Percentiles rank a stretch among this genome's conserved stretches.
Conservation (phyloP, 2,329 filamentous ascomycete species). For the Penicillium psychrosexuale region DNA sequence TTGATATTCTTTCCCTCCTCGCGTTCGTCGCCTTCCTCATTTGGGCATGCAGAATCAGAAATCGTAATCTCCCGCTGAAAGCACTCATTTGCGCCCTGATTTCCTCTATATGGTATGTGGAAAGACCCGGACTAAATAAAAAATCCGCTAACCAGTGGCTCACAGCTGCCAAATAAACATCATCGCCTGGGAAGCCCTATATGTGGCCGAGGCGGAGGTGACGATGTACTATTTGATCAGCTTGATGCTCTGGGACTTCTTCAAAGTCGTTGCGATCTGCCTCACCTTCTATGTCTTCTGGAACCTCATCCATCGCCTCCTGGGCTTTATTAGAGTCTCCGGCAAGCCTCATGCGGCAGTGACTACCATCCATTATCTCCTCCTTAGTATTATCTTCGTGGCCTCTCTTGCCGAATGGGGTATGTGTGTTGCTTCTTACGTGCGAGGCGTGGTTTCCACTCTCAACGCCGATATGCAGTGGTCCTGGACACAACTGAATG, state of each 20-base stretch:
- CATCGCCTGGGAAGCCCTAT: slow-evolving; percentile 15
- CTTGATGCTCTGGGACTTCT: slow-evolving; percentile 21
- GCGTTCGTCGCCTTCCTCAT: slow-evolving; percentile 19
- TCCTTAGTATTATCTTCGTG: slow-evolving; percentile 8
- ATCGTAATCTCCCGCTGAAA: slow-evolving; percentile 14
- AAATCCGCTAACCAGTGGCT: neutral
- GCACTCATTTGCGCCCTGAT: slow-evolving; percentile 12
- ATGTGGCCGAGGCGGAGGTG: slow-evolving; percentile 14
- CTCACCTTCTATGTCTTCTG: slow-evolving; percentile 24
- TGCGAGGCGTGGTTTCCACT: neutral
- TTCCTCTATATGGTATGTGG: slow-evolving; percentile 14
- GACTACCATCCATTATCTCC: slow-evolving; percentile 15
- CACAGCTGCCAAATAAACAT: slow-evolving; percentile 9
- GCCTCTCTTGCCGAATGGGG: slow-evolving; percentile 16
- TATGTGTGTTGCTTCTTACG: slow-evolving; percentile 12
- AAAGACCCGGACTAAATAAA: neutral
- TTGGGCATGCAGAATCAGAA: slow-evolving; percentile 19
- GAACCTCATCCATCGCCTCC: slow-evolving; percentile 16
- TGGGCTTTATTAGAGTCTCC: slow-evolving; percentile 16
- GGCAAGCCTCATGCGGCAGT: slow-evolving; percentile 16
- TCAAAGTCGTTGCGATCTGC: slow-evolving; percentile 11
- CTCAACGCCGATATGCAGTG: neutral
- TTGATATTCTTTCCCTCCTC: slow-evolving; percentile 17
- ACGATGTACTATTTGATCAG: slow-evolving; percentile 21
- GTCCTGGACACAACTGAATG: slow-evolving; percentile 4